phyloP scores from a whole-genome alignment of 192 early-diverging fungal genomes.

The Dispira simplex region DNA sequence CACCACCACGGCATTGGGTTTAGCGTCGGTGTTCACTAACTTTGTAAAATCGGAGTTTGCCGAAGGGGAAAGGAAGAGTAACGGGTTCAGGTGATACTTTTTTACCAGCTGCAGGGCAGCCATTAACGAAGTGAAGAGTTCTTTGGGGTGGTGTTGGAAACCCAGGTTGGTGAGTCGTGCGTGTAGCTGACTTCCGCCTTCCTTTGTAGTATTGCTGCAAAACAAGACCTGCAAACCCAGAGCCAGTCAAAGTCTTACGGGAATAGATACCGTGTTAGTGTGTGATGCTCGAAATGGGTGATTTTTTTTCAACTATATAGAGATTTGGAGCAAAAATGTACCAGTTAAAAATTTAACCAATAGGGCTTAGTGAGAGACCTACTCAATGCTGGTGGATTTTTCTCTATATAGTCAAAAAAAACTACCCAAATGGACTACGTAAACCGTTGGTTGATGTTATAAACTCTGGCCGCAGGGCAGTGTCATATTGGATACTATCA shows the following conservation, averaged over 20 bases:
- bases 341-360: too few species aligned
- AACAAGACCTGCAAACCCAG: constrained; percentile 31
- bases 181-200: constrained; percentile 37
- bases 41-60: constrained; percentile 22
- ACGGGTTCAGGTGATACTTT: constrained; percentile 33
- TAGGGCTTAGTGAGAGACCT: too few species aligned
- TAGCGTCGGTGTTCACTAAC: constrained; percentile 21
- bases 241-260: neutral
- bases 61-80: constrained; percentile 58
- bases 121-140: constrained; percentile 70
- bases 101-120: constrained; percentile 53
- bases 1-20: constrained; percentile 59
- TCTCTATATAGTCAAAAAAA: too few species aligned
- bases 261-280: neutral
- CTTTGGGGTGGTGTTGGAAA: constrained; percentile 35
- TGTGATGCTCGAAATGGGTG: neutral
- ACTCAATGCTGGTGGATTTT: too few species aligned
- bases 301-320: too few species aligned
- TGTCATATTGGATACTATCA: constrained; percentile 15
- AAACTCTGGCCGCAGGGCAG: too few species aligned
- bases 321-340: too few species aligned
- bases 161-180: constrained; percentile 44
- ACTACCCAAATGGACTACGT: too few species aligned
- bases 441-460: neutral
- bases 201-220: constrained; percentile 83